Percentiles rank a stretch among this genome's conserved stretches.
These are phyloP conservation scores for Glomus cerebriforme DNA, from an alignment of 192 early-diverging fungal genomes.

Conservation along the genomic window DNA sequence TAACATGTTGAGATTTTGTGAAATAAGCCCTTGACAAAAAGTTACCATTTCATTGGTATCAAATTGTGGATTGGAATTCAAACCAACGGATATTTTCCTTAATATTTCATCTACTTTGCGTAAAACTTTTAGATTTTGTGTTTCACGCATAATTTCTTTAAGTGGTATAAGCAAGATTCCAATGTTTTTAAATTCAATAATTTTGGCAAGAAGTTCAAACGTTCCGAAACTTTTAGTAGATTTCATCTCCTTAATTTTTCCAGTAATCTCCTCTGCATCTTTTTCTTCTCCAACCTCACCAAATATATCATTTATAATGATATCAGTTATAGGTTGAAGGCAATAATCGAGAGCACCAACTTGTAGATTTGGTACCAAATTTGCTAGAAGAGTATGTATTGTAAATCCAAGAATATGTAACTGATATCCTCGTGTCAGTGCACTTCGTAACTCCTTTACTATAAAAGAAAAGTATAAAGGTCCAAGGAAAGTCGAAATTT, in stretches of 20 bases:
- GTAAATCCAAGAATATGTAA: constrained; percentile 96
- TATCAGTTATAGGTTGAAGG: constrained; percentile 64
- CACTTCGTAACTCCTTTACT: constrained; percentile 77
- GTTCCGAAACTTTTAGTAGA: constrained; percentile 82
- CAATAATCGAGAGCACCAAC: constrained; percentile 83
- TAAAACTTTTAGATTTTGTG: constrained; percentile 75
- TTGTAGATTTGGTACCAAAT: constrained; percentile 56
- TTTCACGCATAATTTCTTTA: constrained; percentile 84
- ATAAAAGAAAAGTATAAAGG: constrained; percentile 85
- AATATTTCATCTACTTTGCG: constrained; percentile 82
- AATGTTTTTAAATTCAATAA: constrained; percentile 69
- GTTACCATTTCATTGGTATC: constrained; percentile 67
- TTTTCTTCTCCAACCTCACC: constrained; percentile 87
- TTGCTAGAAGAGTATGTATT: constrained; percentile 78
- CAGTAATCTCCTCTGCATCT: constrained; percentile 84
- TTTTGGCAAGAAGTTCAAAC: constrained; percentile 78
- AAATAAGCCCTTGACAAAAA: constrained; percentile 85
- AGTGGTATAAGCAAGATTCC: constrained; percentile 77
- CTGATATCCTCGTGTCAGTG: constrained; percentile 83
- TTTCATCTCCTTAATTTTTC: constrained; percentile 90
- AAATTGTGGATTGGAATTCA: constrained; percentile 76
- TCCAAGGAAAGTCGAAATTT: constrained; percentile 83
- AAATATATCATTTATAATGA: constrained; percentile 92
- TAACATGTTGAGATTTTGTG: constrained; percentile 79
- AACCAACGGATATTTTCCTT: constrained; percentile 69